These are phyloP conservation scores for Gryganskiella cystojenkinii DNA, from an alignment of 192 early-diverging fungal genomes.

Conservation along the genomic window DNA sequence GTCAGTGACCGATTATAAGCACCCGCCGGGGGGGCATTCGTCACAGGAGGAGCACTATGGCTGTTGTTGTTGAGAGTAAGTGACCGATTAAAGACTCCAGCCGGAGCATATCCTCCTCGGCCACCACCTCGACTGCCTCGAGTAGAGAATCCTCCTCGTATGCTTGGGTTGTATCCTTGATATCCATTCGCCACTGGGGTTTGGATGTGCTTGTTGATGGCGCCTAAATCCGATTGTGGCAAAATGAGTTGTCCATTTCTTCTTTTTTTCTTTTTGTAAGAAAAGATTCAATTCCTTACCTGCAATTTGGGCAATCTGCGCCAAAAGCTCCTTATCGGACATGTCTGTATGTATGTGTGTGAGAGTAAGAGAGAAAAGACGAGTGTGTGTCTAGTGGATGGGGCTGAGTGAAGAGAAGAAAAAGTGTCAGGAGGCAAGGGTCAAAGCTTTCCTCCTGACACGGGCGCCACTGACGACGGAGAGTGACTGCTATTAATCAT, in stretches of 20 bases:
- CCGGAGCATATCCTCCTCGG: constrained; percentile 5
- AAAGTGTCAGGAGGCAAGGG: background rate
- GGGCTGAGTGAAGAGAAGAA: background rate
- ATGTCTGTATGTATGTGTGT: background rate
- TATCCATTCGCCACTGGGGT: constrained; percentile 1
- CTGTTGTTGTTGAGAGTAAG: constrained; percentile 38
- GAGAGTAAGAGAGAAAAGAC: background rate
- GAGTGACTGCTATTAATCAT: no score
- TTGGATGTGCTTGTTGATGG: constrained; percentile 48
- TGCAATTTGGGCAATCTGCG: constrained; percentile 46
- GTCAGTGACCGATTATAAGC: constrained; percentile 39
- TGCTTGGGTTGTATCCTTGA: background rate
- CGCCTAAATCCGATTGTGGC: constrained; percentile 18
- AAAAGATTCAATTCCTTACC: constrained; percentile 7
- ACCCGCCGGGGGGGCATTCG: background rate
- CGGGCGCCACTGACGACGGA: no score
- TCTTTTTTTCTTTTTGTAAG: background rate
- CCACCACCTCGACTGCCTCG: constrained; percentile 16
- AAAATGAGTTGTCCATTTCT: background rate
- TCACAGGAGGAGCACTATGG: background rate
- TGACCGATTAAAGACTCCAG: constrained; percentile 23
- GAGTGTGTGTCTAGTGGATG: background rate
- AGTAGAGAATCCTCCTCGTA: constrained; percentile 24
- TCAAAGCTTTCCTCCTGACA: background rate
- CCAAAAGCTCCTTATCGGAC: constrained; percentile 49